These are phyloP conservation scores for Zymoseptoria passerinii DNA, from an alignment of 2,329 filamentous ascomycete genomes.

Conservation along the genomic window DNA sequence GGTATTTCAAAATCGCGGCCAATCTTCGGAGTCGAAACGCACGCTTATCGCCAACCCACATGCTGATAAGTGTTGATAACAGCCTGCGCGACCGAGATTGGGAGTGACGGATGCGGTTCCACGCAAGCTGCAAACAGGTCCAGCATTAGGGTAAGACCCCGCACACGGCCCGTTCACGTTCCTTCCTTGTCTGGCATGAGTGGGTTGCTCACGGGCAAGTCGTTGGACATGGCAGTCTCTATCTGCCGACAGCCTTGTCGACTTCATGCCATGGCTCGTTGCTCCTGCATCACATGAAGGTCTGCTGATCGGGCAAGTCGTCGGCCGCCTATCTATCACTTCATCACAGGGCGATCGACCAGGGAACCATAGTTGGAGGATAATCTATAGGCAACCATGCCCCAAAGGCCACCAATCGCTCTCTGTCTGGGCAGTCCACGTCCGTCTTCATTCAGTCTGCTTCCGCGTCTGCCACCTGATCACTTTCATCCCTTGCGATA, in stretches of 20 bases:
- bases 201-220: not conserved
- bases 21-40: not conserved
- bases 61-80: not conserved
- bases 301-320: not conserved
- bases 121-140: not conserved
- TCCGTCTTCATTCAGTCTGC: not conserved
- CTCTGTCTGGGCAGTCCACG: not conserved
- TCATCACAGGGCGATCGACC: not conserved
- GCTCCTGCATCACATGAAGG: not conserved
- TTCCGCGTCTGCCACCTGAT: not conserved
- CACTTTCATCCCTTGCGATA: not conserved
- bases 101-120: not conserved
- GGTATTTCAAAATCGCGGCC: not conserved
- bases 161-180: not conserved
- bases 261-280: not conserved
- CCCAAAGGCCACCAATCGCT: not conserved
- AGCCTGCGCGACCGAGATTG: not conserved
- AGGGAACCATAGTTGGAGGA: not conserved
- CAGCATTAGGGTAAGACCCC: not conserved
- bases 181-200: not conserved
- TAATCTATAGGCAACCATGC: not conserved
- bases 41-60: not conserved
- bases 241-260: not conserved
- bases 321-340: not conserved
- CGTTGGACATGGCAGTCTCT: not conserved